phyloP scores from a whole-genome alignment of 2,329 filamentous ascomycete species.

The Emergomyces pasteurianus region DNA sequence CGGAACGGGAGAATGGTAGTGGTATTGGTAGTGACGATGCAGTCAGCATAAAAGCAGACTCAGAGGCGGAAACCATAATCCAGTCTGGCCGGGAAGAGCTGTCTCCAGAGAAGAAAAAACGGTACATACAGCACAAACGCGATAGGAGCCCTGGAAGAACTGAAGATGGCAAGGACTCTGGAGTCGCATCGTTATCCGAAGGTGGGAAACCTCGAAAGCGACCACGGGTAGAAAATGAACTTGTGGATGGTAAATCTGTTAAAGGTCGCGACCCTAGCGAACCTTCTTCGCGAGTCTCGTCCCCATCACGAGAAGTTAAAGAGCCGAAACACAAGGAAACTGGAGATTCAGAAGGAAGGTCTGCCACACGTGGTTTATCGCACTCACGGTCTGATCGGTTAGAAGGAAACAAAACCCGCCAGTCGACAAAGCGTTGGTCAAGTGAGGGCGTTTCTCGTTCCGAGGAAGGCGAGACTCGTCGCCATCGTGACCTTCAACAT shows the following conservation, averaged over 20 bases:
- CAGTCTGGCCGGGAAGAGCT: conserved; percentile 35
- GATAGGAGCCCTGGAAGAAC: conserved; percentile 3
- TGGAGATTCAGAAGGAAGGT: conserved; percentile 20
- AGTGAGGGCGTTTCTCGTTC: conserved; percentile 20
- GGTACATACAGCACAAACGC: conserved; percentile 28
- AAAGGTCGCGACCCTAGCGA: conserved; percentile 15
- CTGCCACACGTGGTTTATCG: conserved; percentile 14
- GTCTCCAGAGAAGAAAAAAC: conserved; percentile 36
- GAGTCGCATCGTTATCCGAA: conserved; percentile 13
- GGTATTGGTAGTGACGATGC: conserved; percentile 18
- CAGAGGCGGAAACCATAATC: conserved; percentile 39
- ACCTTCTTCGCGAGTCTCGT: conserved; percentile 16
- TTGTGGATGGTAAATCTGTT: conserved; percentile 14
- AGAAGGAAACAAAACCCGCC: conserved; percentile 13
- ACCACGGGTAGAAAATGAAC: conserved; percentile 20
- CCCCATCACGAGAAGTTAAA: conserved; percentile 23
- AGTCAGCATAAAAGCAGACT: conserved; percentile 31
- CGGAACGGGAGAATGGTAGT: not conserved
- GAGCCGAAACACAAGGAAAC: conserved; percentile 26
- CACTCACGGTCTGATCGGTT: conserved; percentile 9
- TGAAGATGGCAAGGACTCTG: conserved; percentile 12
- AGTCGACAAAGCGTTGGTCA: conserved; percentile 26
- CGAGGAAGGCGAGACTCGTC: conserved; percentile 15
- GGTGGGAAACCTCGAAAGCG: conserved; percentile 20
- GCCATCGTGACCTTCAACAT: conserved; percentile 12